These are phyloP conservation scores for Trametes sp. DNA, from an alignment of 1,284 basidiomycete genomes.

Conservation along the genomic window DNA sequence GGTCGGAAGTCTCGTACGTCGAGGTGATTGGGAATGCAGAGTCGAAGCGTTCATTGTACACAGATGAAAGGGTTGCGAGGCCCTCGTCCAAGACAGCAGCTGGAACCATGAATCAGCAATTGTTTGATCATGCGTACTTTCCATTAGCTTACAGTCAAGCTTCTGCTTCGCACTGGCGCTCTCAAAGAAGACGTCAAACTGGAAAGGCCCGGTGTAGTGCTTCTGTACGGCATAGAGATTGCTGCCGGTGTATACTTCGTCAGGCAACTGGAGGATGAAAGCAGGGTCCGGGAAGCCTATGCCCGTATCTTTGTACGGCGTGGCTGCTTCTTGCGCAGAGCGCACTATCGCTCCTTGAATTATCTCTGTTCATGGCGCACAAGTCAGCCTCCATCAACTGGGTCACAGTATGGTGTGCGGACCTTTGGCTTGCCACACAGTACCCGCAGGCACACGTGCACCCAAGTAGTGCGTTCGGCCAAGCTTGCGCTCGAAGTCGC, in stretches of 20 bases:
- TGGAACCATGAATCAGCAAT: constrained; percentile 36
- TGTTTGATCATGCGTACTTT: not conserved
- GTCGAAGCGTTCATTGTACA: constrained; percentile 76
- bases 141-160: constrained; percentile 58
- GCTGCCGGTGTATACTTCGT: constrained; percentile 75
- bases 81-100: constrained; percentile 70
- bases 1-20: constrained; percentile 56
- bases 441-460: constrained; percentile 64
- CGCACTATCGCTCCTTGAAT: constrained; percentile 71
- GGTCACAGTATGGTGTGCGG: constrained; percentile 3
- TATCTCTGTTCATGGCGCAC: constrained; percentile 59
- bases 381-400: too few species aligned
- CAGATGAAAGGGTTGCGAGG: constrained; percentile 67
- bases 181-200: constrained; percentile 89
- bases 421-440: constrained; percentile 90
- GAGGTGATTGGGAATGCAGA: constrained; percentile 70
- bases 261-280: constrained; percentile 76
- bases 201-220: constrained; percentile 82
- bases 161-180: constrained; percentile 68
- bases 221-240: constrained; percentile 91
- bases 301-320: constrained; percentile 60
- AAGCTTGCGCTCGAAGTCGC: constrained; percentile 67
- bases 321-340: constrained; percentile 61
- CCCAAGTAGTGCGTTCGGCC: constrained; percentile 82
- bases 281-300: constrained; percentile 77